Conservation (phyloP, 768 basidiomycete genomes). For the Mycena kentingensis region DNA sequence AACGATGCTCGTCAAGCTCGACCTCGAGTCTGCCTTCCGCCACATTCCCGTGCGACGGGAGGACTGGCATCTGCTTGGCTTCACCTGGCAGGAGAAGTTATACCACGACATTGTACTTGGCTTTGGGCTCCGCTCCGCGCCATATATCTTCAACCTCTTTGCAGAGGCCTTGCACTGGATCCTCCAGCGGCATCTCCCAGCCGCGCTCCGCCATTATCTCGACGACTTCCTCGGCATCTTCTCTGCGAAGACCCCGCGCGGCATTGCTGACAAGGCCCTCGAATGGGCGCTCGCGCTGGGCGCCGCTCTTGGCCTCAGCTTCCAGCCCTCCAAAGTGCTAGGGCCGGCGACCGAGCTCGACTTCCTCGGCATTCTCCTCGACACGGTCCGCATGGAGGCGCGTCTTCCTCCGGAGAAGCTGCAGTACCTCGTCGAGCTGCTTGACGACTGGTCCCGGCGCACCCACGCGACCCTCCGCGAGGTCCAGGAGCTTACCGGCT, state of each 20-base stretch:
- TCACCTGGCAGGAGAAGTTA: conserved; percentile 30
- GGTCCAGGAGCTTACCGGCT: conserved; percentile 35
- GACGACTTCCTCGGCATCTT: conserved; percentile 39
- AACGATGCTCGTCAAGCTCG: conserved; percentile 36
- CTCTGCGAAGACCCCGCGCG: conserved; percentile 1
- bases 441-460: conserved; percentile 27
- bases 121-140: conserved; percentile 36
- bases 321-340: conserved; percentile 31
- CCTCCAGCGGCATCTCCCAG: conserved; percentile 35
- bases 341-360: conserved; percentile 26
- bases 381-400: conserved; percentile 33
- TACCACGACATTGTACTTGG: conserved; percentile 34
- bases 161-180: conserved; percentile 45
- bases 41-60: conserved; percentile 34
- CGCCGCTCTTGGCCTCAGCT: conserved; percentile 31
- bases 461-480: conserved; percentile 25
- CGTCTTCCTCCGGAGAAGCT: conserved; percentile 36
- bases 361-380: conserved; percentile 32
- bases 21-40: conserved; percentile 39
- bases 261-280: conserved; percentile 18
- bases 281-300: conserved; percentile 35
- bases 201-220: conserved; percentile 34
- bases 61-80: conserved; percentile 38
- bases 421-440: conserved; percentile 23
- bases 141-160: conserved; percentile 44